These are phyloP conservation scores for Yamadazyma aaseri DNA, from an alignment of 1,139 yeast species.

Conservation along the genomic window DNA sequence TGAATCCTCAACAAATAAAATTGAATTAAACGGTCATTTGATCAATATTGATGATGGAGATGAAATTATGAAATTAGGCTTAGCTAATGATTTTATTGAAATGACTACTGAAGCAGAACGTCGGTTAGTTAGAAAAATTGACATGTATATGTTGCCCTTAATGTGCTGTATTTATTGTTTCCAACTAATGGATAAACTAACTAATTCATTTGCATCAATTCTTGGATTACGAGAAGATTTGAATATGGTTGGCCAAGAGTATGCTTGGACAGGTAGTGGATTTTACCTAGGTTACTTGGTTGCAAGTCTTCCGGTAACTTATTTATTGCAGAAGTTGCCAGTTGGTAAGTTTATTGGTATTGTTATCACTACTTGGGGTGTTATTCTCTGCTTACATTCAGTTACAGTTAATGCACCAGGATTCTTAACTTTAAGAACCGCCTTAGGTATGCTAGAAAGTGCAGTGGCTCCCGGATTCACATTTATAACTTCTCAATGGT, in stretches of 20 bases:
- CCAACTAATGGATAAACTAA: conserved; percentile 40
- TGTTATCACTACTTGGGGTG: conserved; percentile 24
- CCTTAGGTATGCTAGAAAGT: conserved; percentile 53
- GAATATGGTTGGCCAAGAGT: conserved; percentile 36
- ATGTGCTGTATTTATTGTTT: neutral
- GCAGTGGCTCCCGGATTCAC: conserved; percentile 54
- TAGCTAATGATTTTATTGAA: conserved; percentile 6
- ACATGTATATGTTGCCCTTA: conserved; percentile 16
- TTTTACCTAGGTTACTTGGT: conserved; percentile 50
- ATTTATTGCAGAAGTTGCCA: conserved; percentile 32
- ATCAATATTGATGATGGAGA: conserved; percentile 25
- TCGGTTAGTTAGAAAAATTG: conserved; percentile 43
- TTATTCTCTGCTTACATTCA: conserved; percentile 22
- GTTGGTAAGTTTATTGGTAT: conserved; percentile 20
- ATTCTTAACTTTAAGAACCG: conserved; percentile 22
- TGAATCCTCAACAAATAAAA: conserved; percentile 4
- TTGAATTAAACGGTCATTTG: conserved; percentile 7
- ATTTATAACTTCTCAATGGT: conserved; percentile 35
- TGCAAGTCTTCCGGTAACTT: conserved; percentile 44
- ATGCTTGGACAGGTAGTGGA: conserved; percentile 50
- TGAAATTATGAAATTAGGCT: conserved; percentile 27
- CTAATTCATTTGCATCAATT: conserved; percentile 51
- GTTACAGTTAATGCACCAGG: conserved; percentile 23
- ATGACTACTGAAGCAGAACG: conserved; percentile 10
- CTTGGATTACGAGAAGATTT: conserved; percentile 50